Evolutionary conservation across 1,284 basidiomycete species (phyloP), one percentile per base, ranked within the genome.

Genomic region (Mixia osmundae): DNA sequence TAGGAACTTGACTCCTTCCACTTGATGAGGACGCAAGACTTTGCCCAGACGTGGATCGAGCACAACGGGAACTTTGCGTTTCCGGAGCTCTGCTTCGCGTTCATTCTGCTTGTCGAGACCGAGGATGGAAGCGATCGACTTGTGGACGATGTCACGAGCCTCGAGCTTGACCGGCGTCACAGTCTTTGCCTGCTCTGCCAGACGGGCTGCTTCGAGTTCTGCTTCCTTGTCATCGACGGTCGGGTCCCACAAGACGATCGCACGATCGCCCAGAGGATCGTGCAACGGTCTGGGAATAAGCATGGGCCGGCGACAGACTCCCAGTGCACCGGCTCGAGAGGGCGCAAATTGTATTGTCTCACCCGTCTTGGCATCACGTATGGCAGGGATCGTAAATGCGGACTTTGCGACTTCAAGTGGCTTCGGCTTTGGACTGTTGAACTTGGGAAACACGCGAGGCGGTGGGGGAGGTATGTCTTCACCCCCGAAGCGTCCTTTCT

Each of bases 1-100:
- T 53, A 99, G 59, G 57, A 97, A 97, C 76, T 94, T 94, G 43
- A 95, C 89, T 45, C 89, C 89, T 54, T 97, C 87, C 14, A 97
- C 71, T 57, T 97, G 89, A 69, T 97, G 91, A 10, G 91, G 91
- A 29, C 89, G 70, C 26, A 97, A 64, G 3, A 87, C 76, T 54
- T 83, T 89, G 32, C 68, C 60, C 21, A 97, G 61, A 29, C 68
- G 66, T 3, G 89, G 89, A 56, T 95, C 85, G 33, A 97, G 85
- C 10, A 97, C 89, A 8, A 97, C 89, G 0, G 91, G 77, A 1
- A 99, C 82, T 57, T 94, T 95, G 32, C 69, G 64, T 7, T 39
- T 39, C 50, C 43, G 32, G 52, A 47, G 14, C 10, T 39, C 25
- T 12, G 35, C 27, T 8, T 41, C 34, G 25, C 35, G 28, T 5